A percentile compares a stretch with the other conserved stretches of the same genome.
phyloP scores from a whole-genome alignment of 495 filamentous ascomycete species.

The Lasiosphaeris hirsuta region DNA sequence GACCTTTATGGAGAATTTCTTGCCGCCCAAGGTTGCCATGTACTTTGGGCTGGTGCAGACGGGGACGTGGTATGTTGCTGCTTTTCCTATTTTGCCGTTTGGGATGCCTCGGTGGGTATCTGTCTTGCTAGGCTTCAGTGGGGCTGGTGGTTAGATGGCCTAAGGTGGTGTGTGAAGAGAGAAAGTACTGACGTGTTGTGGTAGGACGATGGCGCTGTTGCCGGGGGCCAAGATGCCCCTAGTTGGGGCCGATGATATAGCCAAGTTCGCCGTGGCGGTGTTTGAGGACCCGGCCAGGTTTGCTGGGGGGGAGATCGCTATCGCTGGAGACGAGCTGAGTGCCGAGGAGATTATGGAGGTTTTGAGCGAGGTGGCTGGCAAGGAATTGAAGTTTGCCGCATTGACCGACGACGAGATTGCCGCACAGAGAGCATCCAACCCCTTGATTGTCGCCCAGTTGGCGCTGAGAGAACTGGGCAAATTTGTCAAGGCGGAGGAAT shows the following conservation, averaged over 20 bases:
- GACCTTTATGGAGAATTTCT: slow-evolving; percentile 51
- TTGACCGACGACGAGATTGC: slow-evolving; percentile 41
- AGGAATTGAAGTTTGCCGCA: slow-evolving; percentile 30
- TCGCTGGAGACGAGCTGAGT: slow-evolving; percentile 39
- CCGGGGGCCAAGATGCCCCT: slow-evolving; percentile 35
- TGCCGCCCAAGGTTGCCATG: slow-evolving; percentile 35
- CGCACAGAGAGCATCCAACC: slow-evolving; percentile 23
- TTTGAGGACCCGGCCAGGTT: slow-evolving; percentile 41
- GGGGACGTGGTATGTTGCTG: slow-evolving; percentile 19
- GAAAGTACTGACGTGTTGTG: too few species aligned
- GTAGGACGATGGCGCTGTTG: background rate
- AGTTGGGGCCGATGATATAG: slow-evolving; percentile 48
- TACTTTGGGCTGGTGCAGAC: slow-evolving; percentile 37
- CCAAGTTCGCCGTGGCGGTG: slow-evolving; percentile 43
- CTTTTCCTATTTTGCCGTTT: too few species aligned
- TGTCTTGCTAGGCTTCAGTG: too few species aligned
- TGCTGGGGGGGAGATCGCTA: slow-evolving; percentile 34
- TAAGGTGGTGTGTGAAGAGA: too few species aligned
- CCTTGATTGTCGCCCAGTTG: slow-evolving; percentile 15
- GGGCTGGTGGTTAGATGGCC: too few species aligned
- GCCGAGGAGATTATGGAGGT: slow-evolving; percentile 32
- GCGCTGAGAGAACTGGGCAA: slow-evolving; percentile 29
- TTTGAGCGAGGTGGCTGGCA: slow-evolving; percentile 18
- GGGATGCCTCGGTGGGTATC: too few species aligned
- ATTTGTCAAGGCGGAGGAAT: slow-evolving; percentile 37